Evolutionary conservation across 345 rosid species (phyloP).

Genomic region (Eucalyptus pumila): DNA sequence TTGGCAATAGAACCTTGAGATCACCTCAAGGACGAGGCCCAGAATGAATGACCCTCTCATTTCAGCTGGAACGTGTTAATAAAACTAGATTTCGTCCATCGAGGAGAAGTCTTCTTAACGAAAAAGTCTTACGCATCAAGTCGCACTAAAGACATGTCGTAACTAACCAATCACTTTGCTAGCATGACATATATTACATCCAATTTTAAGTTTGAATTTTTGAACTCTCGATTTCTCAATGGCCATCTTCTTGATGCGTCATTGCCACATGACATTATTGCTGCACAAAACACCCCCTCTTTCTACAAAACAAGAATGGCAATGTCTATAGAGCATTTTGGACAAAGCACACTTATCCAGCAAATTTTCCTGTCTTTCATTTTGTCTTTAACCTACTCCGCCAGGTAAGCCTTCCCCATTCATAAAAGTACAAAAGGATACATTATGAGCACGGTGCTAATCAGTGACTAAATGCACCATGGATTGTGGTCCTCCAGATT

Average conservation of each 20-base stretch:
- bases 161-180: background rate
- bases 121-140: rapidly evolving
- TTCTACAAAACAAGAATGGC: background rate
- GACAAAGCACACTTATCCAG: background rate
- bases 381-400: background rate
- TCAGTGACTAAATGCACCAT: background rate
- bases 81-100: background rate
- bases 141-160: rapidly evolving
- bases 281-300: background rate
- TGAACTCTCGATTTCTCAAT: background rate
- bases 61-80: background rate
- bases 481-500: background rate
- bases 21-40: background rate
- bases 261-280: background rate
- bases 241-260: background rate
- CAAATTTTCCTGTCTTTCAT: background rate
- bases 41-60: background rate
- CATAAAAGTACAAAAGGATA: background rate
- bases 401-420: background rate
- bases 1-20: background rate
- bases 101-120: background rate
- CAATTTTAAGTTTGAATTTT: background rate
- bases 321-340: background rate
- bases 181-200: background rate
- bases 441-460: background rate